Conservation (phyloP, 2,329 filamentous ascomycete species). For the Cercospora sesami region DNA sequence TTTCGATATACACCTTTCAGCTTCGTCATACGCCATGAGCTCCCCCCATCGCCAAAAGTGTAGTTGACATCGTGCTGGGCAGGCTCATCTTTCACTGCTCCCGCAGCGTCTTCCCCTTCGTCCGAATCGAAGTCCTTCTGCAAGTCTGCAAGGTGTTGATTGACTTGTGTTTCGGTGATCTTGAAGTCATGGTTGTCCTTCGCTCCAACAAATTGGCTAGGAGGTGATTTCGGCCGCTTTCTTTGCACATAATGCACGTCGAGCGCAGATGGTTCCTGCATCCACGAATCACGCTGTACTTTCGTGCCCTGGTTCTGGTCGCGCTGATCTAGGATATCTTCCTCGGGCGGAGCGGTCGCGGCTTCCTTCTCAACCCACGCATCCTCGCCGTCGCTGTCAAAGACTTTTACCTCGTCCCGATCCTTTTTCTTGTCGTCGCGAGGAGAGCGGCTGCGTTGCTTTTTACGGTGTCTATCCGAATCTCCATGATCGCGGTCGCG, state of each 20-base stretch:
- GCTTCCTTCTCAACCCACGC: slow-evolving; percentile 49
- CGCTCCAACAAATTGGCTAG: slow-evolving; percentile 49
- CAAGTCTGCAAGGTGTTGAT: slow-evolving; percentile 65
- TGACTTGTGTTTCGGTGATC: slow-evolving; percentile 79
- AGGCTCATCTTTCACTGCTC: slow-evolving; percentile 51
- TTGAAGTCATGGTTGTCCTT: slow-evolving; percentile 65
- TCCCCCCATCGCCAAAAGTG: slow-evolving; percentile 83
- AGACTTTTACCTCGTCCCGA: slow-evolving; percentile 35
- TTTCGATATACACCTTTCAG: slow-evolving; percentile 80
- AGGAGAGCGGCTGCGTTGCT: slow-evolving; percentile 37
- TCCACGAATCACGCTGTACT: slow-evolving; percentile 82
- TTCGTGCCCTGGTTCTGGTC: slow-evolving; percentile 42
- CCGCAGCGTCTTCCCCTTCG: slow-evolving; percentile 51
- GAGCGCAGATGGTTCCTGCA: slow-evolving; percentile 80
- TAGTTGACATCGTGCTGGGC: slow-evolving; percentile 69
- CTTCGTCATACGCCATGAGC: slow-evolving; percentile 95
- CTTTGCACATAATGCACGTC: slow-evolving; percentile 79
- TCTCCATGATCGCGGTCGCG: slow-evolving; percentile 49
- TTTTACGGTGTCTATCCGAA: slow-evolving; percentile 37
- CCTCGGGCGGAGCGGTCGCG: slow-evolving; percentile 44
- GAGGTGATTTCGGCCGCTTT: slow-evolving; percentile 52
- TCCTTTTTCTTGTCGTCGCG: slow-evolving; percentile 34
- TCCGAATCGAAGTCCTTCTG: slow-evolving; percentile 51
- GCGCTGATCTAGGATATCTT: slow-evolving; percentile 47
- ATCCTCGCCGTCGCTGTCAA: slow-evolving; percentile 49